Base-by-base conservation (phyloP, 169 alveolate species). In the Plasmodium sp. region DNA sequence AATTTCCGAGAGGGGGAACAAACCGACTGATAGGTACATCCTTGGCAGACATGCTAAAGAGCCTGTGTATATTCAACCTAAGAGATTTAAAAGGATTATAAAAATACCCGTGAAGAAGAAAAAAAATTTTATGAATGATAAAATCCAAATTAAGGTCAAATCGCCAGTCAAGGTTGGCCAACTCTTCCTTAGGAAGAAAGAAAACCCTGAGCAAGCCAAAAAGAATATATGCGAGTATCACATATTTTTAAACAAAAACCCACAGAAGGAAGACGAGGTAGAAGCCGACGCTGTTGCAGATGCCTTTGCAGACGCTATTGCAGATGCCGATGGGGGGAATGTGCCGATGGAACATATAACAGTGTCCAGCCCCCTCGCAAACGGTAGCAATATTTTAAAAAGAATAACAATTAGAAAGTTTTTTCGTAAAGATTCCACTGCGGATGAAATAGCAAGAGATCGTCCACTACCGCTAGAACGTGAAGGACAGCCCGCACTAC, bases 21-120 rank as follows among this genome's bases (percentile, higher is more conserved):
- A 79, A 33, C 2, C 39, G 9, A 18, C 71, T 36, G 81, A 75
- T 48, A 79, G 77, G n/a, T 33, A 62, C 48, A 31, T 45, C n/a
- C 73, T 90, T 27, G 48, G 90, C 41, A 67, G 73, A 36, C 34
- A 36, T 22, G 34, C 31, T 34, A 67, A 36, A 5, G 41, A 79
- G 6, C 81, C 84, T n/a, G 56, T 80, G 48, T 33, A 74, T 16
- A 58, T 81, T 62, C 5, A 80, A 3, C 48, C 94, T 9, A 90
- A 71, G 18, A 90, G 74, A 90, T 58, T 33, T 43, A 80, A 80
- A 90, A 85, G 81, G 41, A 56, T 48, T 74, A 41, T 85, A 74
- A 58, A 90, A 80, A 80, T 80, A 27, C 94, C 94, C 12, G 41
- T 85, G 62, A 75, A 75, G 22, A 85, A 75, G 36, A 18, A 79